phyloP scores from a whole-genome alignment of 208 protist genomes.

The Acanthamoeba triangularis region DNA sequence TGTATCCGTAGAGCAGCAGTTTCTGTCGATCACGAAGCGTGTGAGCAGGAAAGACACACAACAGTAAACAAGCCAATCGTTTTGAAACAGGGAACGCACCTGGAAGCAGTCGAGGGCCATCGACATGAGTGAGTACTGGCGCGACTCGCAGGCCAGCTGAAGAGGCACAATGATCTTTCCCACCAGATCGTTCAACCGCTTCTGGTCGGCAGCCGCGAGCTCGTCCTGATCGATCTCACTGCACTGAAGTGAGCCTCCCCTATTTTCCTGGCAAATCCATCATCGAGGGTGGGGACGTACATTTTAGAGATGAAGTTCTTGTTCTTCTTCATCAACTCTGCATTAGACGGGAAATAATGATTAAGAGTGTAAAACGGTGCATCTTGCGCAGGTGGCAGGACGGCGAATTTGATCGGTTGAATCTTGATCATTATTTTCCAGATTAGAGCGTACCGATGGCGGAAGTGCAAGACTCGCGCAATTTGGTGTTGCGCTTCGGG shows the following conservation, averaged over 20 bases:
- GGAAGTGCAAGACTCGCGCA: slow-evolving; percentile 39
- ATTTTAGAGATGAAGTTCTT: slow-evolving; percentile 50
- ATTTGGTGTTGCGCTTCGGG: slow-evolving; percentile 27
- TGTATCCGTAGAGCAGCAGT: slow-evolving; percentile 89
- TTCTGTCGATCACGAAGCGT: slow-evolving; percentile 77
- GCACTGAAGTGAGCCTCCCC: not conserved
- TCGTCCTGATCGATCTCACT: slow-evolving; percentile 45
- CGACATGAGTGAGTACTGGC: slow-evolving; percentile 21
- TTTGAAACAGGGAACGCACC: not conserved
- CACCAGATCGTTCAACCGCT: slow-evolving; percentile 14
- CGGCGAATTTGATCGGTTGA: not conserved
- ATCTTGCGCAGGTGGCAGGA: no score
- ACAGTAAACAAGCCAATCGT: not conserved
- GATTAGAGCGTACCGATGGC: slow-evolving; percentile 1
- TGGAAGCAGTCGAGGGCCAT: slow-evolving; percentile 73
- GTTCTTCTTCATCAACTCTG: slow-evolving; percentile 50
- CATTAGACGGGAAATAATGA: not conserved
- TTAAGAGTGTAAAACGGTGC: not conserved
- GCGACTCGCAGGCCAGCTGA: slow-evolving; percentile 9
- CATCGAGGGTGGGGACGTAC: no score
- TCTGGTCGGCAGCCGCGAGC: not conserved
- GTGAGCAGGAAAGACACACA: not conserved
- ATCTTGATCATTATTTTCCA: not conserved
- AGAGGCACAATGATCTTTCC: slow-evolving; percentile 37
- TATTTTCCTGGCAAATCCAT: not conserved